Conservation (phyloP, 1,139 yeast species). For the Chernovozyma sophiae-reginae region DNA sequence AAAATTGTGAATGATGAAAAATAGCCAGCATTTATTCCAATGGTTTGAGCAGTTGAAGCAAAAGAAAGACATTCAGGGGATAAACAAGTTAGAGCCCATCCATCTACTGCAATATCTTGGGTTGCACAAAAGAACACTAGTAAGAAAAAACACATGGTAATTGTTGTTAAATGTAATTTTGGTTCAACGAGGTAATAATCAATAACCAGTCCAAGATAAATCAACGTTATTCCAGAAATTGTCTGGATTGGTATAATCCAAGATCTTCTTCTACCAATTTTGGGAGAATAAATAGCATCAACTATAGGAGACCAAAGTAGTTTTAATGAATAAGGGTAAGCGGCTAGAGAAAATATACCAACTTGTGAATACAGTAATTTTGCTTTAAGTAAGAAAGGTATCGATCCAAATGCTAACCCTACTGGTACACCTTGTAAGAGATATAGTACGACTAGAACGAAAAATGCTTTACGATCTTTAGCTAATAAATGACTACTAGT, state of each 20-base stretch:
- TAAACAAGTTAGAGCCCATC: slow-evolving; percentile 93
- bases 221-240: slow-evolving; percentile 64
- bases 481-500: slow-evolving; percentile 22
- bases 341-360: slow-evolving; percentile 85
- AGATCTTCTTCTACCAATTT: slow-evolving; percentile 77
- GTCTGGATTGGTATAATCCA: slow-evolving; percentile 95
- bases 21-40: slow-evolving; percentile 91
- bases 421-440: slow-evolving; percentile 93
- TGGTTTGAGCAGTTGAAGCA: slow-evolving; percentile 96
- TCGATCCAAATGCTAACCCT: slow-evolving; percentile 91
- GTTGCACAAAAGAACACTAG: slow-evolving; percentile 91
- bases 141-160: slow-evolving; percentile 65
- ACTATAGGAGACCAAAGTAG: slow-evolving; percentile 95
- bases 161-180: slow-evolving; percentile 45
- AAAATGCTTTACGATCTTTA: slow-evolving; percentile 66
- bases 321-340: slow-evolving; percentile 91
- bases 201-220: slow-evolving; percentile 58
- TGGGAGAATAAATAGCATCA: slow-evolving; percentile 70
- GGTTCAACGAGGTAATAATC: slow-evolving; percentile 57
- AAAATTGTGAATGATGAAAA: slow-evolving; percentile 88
- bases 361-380: slow-evolving; percentile 83
- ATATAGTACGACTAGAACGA: slow-evolving; percentile 66
- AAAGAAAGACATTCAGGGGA: slow-evolving; percentile 78
- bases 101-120: slow-evolving; percentile 98
- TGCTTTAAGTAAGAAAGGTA: slow-evolving; percentile 87